Conservation (phyloP, 164 flowering plant species). For the Nelumbo lutea region DNA sequence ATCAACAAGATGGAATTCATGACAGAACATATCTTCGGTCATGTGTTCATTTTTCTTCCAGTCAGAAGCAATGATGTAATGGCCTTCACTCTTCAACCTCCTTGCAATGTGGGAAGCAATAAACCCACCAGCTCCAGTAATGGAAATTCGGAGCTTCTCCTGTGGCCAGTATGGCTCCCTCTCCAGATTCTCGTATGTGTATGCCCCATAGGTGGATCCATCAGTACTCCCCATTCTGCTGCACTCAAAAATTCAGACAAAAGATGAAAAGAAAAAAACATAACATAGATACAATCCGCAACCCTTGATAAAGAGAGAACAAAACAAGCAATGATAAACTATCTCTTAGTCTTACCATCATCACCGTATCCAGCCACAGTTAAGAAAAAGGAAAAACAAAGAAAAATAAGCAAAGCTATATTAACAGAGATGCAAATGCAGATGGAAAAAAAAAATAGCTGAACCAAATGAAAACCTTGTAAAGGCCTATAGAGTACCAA, state of each 20-base stretch:
- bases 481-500: neutral
- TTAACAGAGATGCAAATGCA: neutral
- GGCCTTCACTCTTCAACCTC: constrained; percentile 89
- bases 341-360: neutral
- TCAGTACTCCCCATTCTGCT: constrained; percentile 76
- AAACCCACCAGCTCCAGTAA: constrained; percentile 98
- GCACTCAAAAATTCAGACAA: neutral
- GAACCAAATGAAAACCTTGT: neutral
- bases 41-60: constrained; percentile 99
- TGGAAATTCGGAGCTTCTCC: constrained; percentile 80
- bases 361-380: neutral
- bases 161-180: constrained; percentile 95
- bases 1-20: constrained; percentile 95
- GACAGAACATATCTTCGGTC: constrained; percentile 96
- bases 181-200: constrained; percentile 79
- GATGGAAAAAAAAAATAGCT: neutral
- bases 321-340: neutral
- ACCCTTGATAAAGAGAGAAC: neutral
- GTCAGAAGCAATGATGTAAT: constrained; percentile 95
- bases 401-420: too few relatives aligned
- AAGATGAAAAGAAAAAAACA: neutral
- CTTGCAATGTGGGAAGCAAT: constrained; percentile 98
- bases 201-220: constrained; percentile 54
- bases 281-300: too few relatives aligned
- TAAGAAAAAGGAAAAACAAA: neutral